Evolutionary conservation across 768 basidiomycete genomes (phyloP).

Genomic region (Pisolithus marmoratus): DNA sequence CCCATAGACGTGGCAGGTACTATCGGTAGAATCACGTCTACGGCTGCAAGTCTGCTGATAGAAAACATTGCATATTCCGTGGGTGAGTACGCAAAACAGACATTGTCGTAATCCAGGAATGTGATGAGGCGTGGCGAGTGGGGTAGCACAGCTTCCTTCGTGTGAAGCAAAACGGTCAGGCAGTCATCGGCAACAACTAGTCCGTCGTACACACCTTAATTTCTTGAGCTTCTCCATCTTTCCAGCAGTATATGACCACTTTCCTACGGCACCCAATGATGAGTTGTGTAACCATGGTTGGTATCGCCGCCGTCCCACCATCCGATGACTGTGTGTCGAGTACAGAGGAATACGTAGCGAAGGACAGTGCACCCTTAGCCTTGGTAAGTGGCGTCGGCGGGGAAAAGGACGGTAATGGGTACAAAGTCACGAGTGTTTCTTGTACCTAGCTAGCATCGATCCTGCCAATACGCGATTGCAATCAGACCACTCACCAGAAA

Average conservation of each 20-base stretch:
- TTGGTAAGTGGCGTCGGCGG: constrained; percentile 69
- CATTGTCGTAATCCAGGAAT: constrained; percentile 57
- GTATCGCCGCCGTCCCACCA: constrained; percentile 36
- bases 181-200: background rate
- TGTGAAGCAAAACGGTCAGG: background rate
- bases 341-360: constrained; percentile 65
- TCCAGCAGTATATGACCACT: constrained; percentile 82
- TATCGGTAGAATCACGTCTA: constrained; percentile 47
- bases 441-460: constrained; percentile 1
- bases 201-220: constrained; percentile 45
- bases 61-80: constrained; percentile 64
- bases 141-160: constrained; percentile 73
- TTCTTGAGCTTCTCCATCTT: constrained; percentile 74
- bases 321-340: constrained; percentile 34
- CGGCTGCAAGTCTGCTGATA: constrained; percentile 49
- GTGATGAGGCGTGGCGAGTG: constrained; percentile 86
- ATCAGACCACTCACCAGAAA: constrained; percentile 58
- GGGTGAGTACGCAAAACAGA: constrained; percentile 76
- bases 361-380: constrained; percentile 78
- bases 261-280: constrained; percentile 83
- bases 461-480: background rate
- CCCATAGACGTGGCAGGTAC: constrained; percentile 44
- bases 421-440: constrained; percentile 75
- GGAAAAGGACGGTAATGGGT: constrained; percentile 66
- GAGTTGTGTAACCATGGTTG: constrained; percentile 67